Conservation (phyloP, 768 basidiomycete genomes). For the Tylopilus vinaceipallidus region DNA sequence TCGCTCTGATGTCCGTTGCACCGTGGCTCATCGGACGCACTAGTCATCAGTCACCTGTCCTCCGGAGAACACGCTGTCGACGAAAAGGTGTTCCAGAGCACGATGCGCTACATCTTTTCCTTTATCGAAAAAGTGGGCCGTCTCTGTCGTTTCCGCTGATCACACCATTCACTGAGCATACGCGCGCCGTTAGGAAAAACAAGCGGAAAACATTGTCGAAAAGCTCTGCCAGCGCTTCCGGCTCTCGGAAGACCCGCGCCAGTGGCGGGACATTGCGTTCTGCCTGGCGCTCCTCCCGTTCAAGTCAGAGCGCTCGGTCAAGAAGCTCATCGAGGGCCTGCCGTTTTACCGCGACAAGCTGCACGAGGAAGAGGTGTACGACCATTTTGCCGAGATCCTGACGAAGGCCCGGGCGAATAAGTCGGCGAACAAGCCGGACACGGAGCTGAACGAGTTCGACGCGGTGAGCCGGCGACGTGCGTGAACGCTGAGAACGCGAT, state of each 20-base stretch:
- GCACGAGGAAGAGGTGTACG: constrained; percentile 80
- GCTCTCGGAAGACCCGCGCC: constrained; percentile 80
- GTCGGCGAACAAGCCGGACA: constrained; percentile 87
- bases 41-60: constrained; percentile 93
- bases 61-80: constrained; percentile 89
- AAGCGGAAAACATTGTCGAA: constrained; percentile 96
- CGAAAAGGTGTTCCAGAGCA: constrained; percentile 89
- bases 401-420: constrained; percentile 90
- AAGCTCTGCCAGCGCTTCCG: constrained; percentile 97
- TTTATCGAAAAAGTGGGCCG: constrained; percentile 89
- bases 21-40: constrained; percentile 8
- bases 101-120: constrained; percentile 91
- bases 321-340: constrained; percentile 91
- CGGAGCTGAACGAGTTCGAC: constrained; percentile 94
- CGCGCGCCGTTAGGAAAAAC: constrained; percentile 78
- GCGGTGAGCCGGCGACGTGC: constrained; percentile 44
- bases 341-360: constrained; percentile 96
- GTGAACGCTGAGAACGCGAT: no score
- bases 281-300: constrained; percentile 93
- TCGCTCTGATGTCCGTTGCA: not conserved
- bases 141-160: not conserved
- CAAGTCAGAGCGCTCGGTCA: constrained; percentile 95
- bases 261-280: constrained; percentile 97
- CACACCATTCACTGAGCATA: no score
- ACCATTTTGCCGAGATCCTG: constrained; percentile 87